These are phyloP conservation scores for Amanita jacksonii DNA, from an alignment of 768 basidiomycete species.

Conservation along the genomic window DNA sequence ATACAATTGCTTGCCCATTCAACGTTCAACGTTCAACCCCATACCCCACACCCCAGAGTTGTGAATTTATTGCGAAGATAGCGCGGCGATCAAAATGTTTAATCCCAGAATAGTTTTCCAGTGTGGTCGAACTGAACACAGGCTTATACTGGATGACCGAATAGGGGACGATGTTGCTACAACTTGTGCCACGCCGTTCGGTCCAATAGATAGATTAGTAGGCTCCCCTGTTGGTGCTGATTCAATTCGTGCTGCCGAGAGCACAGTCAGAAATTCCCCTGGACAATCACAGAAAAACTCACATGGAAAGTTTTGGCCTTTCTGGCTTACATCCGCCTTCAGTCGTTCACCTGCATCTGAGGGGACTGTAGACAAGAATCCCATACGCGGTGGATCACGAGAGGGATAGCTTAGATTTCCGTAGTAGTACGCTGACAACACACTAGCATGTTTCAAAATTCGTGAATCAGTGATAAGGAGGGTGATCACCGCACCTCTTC, in stretches of 20 bases:
- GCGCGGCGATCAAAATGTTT: too few relatives aligned
- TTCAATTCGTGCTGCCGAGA: background rate
- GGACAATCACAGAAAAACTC: background rate
- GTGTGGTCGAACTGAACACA: background rate
- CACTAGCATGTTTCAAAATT: conserved; percentile 27
- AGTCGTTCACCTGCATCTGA: conserved; percentile 33
- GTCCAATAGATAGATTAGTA: background rate
- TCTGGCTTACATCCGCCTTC: background rate
- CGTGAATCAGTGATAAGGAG: background rate
- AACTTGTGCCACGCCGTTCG: background rate
- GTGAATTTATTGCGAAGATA: too few relatives aligned
- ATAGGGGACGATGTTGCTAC: background rate
- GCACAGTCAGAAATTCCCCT: background rate
- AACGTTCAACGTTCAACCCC: too few relatives aligned
- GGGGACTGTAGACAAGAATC: conserved; percentile 64
- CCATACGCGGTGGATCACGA: conserved; percentile 56
- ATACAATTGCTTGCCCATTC: too few relatives aligned
- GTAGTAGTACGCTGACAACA: conserved; percentile 58
- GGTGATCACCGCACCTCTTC: conserved; percentile 40
- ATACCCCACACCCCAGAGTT: too few relatives aligned
- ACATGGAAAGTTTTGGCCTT: background rate
- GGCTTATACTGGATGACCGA: background rate
- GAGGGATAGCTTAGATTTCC: conserved; percentile 66
- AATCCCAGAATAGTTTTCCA: too few relatives aligned
- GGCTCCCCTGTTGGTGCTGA: background rate